Evolutionary conservation across 345 rosid genomes (phyloP).

Genomic region (Eucalyptus curtisii): DNA sequence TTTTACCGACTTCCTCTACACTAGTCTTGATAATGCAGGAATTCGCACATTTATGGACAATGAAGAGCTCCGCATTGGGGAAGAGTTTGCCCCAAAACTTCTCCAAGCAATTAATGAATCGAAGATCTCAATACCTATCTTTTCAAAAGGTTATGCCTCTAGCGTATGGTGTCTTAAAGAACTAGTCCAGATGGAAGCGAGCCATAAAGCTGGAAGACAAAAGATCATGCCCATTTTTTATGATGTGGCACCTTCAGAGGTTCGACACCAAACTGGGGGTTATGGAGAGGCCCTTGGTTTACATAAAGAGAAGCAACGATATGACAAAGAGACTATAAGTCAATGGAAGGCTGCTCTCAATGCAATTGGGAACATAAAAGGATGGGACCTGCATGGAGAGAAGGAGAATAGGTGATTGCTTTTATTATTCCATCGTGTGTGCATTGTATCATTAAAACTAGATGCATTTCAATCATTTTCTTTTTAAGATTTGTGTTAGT

Average conservation of each 20-base stretch:
- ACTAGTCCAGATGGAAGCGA: neutral
- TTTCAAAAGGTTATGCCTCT: too few relatives aligned
- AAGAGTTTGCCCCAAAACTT: too few relatives aligned
- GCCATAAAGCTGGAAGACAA: accelerated
- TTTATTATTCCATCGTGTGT: neutral
- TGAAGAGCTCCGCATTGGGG: too few relatives aligned
- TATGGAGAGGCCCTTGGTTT: accelerated
- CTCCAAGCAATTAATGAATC: too few relatives aligned
- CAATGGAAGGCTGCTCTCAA: neutral
- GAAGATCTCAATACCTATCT: too few relatives aligned
- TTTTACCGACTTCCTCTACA: neutral
- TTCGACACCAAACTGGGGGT: accelerated
- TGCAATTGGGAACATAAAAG: too few relatives aligned
- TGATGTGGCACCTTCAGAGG: neutral
- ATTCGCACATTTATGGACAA: too few relatives aligned
- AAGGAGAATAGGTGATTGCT: neutral
- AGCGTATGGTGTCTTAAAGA: too few relatives aligned
- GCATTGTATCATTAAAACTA: neutral
- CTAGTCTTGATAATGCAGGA: too few relatives aligned
- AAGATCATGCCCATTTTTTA: neutral
- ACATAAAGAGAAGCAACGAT: accelerated
- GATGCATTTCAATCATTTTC: too few relatives aligned
- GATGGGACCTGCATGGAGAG: too few relatives aligned
- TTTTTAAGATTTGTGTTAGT: neutral
- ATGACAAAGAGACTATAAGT: accelerated